Conservation (phyloP, 1,284 basidiomycete species). For the Psilocybe mexicana region DNA sequence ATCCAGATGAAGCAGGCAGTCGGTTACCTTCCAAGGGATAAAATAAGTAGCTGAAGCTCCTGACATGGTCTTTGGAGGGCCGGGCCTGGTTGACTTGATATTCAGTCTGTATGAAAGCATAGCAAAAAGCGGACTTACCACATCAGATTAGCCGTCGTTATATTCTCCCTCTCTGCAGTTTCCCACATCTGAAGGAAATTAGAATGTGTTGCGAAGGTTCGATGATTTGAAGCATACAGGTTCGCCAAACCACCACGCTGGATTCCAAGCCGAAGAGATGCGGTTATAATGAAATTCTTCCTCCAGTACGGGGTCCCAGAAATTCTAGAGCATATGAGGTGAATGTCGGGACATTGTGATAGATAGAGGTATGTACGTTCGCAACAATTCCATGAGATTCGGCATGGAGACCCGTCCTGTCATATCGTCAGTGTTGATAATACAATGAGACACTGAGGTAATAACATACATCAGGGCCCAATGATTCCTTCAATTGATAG, state of each 20-base stretch:
- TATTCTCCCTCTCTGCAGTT: slow-evolving; percentile 70
- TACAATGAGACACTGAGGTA: background rate
- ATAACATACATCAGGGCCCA: slow-evolving; percentile 74
- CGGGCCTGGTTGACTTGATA: slow-evolving; percentile 57
- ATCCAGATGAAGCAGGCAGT: background rate
- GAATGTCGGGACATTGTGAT: background rate
- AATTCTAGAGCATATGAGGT: slow-evolving; percentile 54
- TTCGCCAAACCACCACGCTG: slow-evolving; percentile 86
- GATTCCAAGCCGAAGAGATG: slow-evolving; percentile 59
- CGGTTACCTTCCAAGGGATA: slow-evolving; percentile 68
- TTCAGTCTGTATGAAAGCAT: background rate
- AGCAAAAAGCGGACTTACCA: slow-evolving; percentile 55
- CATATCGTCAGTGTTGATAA: background rate
- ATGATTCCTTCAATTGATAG: slow-evolving; percentile 61
- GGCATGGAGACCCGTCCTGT: slow-evolving; percentile 83
- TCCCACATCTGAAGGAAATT: slow-evolving; percentile 75
- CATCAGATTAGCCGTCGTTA: slow-evolving; percentile 87
- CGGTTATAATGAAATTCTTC: slow-evolving; percentile 73
- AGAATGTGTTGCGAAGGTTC: background rate
- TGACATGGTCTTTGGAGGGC: slow-evolving; percentile 68
- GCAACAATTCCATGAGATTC: slow-evolving; percentile 90
- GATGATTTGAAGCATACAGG: slow-evolving; percentile 54
- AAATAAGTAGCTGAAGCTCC: slow-evolving; percentile 75
- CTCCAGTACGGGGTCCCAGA: slow-evolving; percentile 72
- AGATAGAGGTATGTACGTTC: slow-evolving; percentile 51